Evolutionary conservation across 495 filamentous ascomycete genomes (phyloP), one percentile per base, ranked within the genome.

Genomic region (Podospora australis): DNA sequence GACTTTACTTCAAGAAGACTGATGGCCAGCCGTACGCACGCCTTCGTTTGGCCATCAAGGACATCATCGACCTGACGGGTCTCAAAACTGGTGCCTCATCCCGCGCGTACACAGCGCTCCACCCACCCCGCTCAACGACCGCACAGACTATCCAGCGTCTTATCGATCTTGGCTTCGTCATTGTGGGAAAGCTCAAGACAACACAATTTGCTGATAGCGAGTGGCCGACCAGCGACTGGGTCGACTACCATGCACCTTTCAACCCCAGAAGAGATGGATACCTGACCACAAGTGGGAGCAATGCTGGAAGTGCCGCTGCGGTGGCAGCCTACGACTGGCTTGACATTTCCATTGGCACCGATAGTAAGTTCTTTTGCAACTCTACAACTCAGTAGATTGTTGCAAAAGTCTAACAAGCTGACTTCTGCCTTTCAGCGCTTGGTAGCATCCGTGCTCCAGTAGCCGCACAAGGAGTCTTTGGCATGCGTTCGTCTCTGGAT

Each of bases 191-290:
- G 43, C 14, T 34, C 2, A 51, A 48, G 20, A 48, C 38, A 19
- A 50, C 42, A 13, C 48, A 55, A 29, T 55, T 55, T 22, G 53
- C 53, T 13, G 23, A 36, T 17, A 24, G 28, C 9, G 48, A 50
- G 8, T 22, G 40, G 13, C 47, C 52, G 9, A 43, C 41, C 1
- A 17, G 32, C 1, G 43, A 51, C 22, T 55, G 42, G 36, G 43
- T 55, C 23, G 48, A 55, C 17, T 50, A 43, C 30, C 48, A 42
- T n/a, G 10, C 6, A 2, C 53, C 53, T 0, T 51, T 44, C 13
- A 55, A 55, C 19, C 43, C 48, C 6, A 19, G 48, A 0, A 48
- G 53, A 1, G 53, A 55, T 32, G 53, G 53, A 9, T 48, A 51
- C 20, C 47, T 50, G 0, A 42, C 35, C 2, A 26, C 48, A 13